Conservation (phyloP, 805 yeast genomes). For the Hanseniaspora meyeri region DNA sequence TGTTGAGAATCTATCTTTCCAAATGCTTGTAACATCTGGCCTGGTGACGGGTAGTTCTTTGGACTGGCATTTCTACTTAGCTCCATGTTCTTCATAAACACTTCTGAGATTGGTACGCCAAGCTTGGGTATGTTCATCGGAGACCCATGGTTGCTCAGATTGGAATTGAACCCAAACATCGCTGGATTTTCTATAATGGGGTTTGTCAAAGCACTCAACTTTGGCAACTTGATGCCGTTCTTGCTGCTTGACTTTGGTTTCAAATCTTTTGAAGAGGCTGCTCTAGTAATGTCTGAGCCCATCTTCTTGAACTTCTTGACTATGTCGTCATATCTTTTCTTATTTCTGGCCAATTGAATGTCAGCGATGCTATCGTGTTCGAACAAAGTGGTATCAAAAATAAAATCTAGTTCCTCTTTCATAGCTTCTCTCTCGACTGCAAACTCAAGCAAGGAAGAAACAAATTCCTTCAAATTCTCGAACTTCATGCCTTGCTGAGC, state of each 20-base stretch:
- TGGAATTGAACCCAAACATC: not conserved
- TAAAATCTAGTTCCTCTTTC: not conserved
- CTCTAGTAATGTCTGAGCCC: not conserved
- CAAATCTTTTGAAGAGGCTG: not conserved
- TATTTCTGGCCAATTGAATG: constrained; percentile 3
- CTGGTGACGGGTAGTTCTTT: not conserved
- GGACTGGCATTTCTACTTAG: not conserved
- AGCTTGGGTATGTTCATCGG: not conserved
- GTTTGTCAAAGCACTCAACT: not conserved
- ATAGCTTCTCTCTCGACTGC: not conserved
- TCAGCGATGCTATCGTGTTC: constrained; percentile 4
- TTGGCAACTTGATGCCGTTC: not conserved
- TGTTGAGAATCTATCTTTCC: not conserved
- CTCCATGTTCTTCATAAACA: not conserved
- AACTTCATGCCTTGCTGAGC: not conserved
- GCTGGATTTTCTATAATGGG: not conserved
- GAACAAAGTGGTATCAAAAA: constrained; percentile 5
- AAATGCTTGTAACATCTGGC: not conserved
- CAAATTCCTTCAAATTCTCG: not conserved
- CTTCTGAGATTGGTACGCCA: not conserved
- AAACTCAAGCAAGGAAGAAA: not conserved
- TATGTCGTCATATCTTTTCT: constrained; percentile 7
- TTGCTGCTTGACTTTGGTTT: not conserved
- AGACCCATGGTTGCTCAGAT: not conserved
- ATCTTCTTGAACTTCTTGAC: constrained; percentile 7